Conservation (phyloP, 805 yeast species). For the Saturnispora bothae region DNA sequence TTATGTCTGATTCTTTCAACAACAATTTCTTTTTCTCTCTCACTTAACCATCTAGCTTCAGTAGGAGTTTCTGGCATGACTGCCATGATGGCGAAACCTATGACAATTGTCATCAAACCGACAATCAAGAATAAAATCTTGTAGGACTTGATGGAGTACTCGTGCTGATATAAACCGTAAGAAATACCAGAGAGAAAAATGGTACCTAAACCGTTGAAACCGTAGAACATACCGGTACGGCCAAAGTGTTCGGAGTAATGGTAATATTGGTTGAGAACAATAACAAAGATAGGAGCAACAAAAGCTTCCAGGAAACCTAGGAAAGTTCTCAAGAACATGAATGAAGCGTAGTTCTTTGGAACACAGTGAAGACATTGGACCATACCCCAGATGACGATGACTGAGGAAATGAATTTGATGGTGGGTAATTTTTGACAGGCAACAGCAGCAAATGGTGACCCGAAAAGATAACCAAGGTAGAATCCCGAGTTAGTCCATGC, state of each 20-base stretch:
- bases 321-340: constrained; percentile 35
- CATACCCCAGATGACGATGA: constrained; percentile 39
- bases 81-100: constrained; percentile 37
- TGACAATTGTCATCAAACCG: constrained; percentile 46
- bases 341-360: constrained; percentile 33
- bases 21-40: constrained; percentile 28
- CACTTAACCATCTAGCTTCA: constrained; percentile 26
- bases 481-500: constrained; percentile 34
- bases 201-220: constrained; percentile 35
- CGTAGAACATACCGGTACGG: constrained; percentile 19
- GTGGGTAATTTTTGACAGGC: constrained; percentile 31
- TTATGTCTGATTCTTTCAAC: constrained; percentile 25
- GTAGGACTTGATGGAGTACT: constrained; percentile 41
- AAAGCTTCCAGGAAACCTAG: constrained; percentile 33
- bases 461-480: constrained; percentile 36
- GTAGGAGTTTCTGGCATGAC: constrained; percentile 30
- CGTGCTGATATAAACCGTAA: constrained; percentile 29
- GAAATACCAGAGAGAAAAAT: constrained; percentile 44
- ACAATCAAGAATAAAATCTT: constrained; percentile 46
- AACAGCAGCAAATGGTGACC: constrained; percentile 32
- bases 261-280: constrained; percentile 24
- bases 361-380: constrained; percentile 39
- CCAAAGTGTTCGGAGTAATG: constrained; percentile 21
- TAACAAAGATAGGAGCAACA: constrained; percentile 26
- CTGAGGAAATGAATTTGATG: constrained; percentile 26